Evolutionary conservation across 257 asterid species (phyloP), one percentile per base, ranked within the genome.

Genomic region (Plectranthus barbatus): DNA sequence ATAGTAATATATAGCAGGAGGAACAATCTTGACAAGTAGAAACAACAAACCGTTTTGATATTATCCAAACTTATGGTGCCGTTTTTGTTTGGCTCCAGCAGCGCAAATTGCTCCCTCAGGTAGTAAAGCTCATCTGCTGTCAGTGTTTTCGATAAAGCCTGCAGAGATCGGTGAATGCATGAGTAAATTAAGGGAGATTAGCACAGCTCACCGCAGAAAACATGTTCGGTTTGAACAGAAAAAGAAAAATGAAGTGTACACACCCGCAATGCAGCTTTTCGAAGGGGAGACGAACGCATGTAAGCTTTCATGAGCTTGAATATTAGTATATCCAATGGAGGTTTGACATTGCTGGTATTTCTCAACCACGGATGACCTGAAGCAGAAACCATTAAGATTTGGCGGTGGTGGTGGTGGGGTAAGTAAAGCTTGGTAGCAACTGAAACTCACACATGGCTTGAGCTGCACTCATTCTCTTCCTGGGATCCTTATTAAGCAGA

Each of bases 341-440:
- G 80, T 78, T 88, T 87, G 7, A 84, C 62, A 19, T 77, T 74
- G 26, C 72, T 74, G 17, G 77, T 73, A 73, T 79, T 74, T 73
- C 76, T 84, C 69, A 86, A 77, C 98, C 98, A 91, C 19, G 97
- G 93, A 81, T 91, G 98, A 76, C 97, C 98, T 91, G 93, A 75
- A 73, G 68, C 52, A 72, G 74, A 60, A 57, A 64, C 26, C 6
- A n/a, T n/a, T n/a, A n/a, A n/a, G n/a, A n/a, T n/a, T 51, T 54
- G 6, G 44, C 20, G 69, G 52, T 29, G 54, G 20, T 34, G 40
- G 17, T 14, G 46, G 1, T 1, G 18, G 4, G 12, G 26, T 7
- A 2, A 23, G 63, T 3, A 5, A 6, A 19, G 17, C 12, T 62
- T 15, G 26, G 39, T 9, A 29, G 31, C 14, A 51, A 46, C 23